Percentiles rank a stretch among this genome's conserved stretches.
Conservation (phyloP, 805 yeast species). For the Metschnikowia arizonensis region DNA sequence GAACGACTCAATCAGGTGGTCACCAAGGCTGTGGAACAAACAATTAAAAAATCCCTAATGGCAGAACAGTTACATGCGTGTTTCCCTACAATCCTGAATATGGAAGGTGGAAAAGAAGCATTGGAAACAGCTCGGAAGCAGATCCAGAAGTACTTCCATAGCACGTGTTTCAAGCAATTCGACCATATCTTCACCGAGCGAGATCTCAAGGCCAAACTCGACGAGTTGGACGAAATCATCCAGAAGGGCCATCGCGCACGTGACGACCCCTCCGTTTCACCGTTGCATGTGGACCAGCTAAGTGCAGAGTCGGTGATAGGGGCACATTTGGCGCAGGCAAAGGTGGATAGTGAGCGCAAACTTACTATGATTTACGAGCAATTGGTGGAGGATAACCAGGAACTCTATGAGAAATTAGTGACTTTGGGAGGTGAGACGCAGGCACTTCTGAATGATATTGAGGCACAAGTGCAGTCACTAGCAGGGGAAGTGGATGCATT, state of each 20-base stretch:
- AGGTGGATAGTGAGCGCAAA: constrained; percentile 24
- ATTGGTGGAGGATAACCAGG: constrained; percentile 32
- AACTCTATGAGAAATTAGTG: constrained; percentile 23
- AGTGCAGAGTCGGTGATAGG: constrained; percentile 31
- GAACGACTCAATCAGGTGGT: constrained; percentile 48
- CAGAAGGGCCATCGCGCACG: constrained; percentile 36
- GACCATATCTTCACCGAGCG: constrained; percentile 50
- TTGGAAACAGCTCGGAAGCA: constrained; percentile 50
- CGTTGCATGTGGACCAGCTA: constrained; percentile 28
- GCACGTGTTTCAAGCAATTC: constrained; percentile 49
- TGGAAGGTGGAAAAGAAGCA: constrained; percentile 42
- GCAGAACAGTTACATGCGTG: constrained; percentile 50
- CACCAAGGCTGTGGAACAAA: constrained; percentile 51
- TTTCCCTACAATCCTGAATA: constrained; percentile 49
- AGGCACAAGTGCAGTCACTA: constrained; percentile 16
- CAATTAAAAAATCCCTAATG: constrained; percentile 45
- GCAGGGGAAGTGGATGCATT: constrained; percentile 19
- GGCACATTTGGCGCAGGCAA: constrained; percentile 23
- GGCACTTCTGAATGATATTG: constrained; percentile 20
- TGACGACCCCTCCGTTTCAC: constrained; percentile 13
- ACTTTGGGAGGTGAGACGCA: constrained; percentile 21
- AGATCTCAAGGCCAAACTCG: constrained; percentile 39
- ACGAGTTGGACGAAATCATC: constrained; percentile 47
- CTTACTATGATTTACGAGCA: constrained; percentile 35
- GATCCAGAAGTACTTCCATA: constrained; percentile 49